Conservation (phyloP, 805 yeast genomes). For the Saturnispora silvae region DNA sequence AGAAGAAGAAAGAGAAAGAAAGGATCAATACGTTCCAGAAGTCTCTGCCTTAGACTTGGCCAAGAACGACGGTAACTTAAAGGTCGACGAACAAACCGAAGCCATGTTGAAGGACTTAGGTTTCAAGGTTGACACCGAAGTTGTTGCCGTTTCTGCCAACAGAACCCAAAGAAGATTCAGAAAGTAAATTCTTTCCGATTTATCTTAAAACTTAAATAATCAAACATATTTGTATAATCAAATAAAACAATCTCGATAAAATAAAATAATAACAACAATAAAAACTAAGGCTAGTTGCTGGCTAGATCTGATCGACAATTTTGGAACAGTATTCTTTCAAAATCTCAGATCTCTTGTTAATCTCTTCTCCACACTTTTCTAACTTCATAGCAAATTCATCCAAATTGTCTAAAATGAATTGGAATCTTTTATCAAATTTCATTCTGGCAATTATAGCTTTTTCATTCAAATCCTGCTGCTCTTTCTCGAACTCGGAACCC, state of each 20-base stretch:
- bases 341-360: conserved; percentile 30
- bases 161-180: conserved; percentile 81
- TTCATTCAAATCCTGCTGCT: conserved; percentile 27
- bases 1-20: conserved; percentile 99
- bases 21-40: conserved; percentile 99
- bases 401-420: conserved; percentile 14
- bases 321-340: conserved; percentile 35
- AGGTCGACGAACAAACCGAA: conserved; percentile 94
- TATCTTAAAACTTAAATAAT: no score
- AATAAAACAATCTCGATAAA: conserved; percentile 2
- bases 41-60: conserved; percentile 98
- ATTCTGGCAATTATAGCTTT: conserved; percentile 29
- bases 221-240: conserved; percentile 9
- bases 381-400: conserved; percentile 16
- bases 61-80: conserved; percentile 90
- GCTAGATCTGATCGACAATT: conserved; percentile 21
- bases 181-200: conserved; percentile 66
- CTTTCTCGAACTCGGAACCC: conserved; percentile 26
- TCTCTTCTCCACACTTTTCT: conserved; percentile 20
- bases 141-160: conserved; percentile 79
- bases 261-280: not conserved
- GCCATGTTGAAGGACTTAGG: conserved; percentile 92
- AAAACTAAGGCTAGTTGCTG: not conserved
- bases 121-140: conserved; percentile 77
- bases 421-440: conserved; percentile 30